phyloP scores from a whole-genome alignment of 257 asterid species.

The Przewalskia tangutica region DNA sequence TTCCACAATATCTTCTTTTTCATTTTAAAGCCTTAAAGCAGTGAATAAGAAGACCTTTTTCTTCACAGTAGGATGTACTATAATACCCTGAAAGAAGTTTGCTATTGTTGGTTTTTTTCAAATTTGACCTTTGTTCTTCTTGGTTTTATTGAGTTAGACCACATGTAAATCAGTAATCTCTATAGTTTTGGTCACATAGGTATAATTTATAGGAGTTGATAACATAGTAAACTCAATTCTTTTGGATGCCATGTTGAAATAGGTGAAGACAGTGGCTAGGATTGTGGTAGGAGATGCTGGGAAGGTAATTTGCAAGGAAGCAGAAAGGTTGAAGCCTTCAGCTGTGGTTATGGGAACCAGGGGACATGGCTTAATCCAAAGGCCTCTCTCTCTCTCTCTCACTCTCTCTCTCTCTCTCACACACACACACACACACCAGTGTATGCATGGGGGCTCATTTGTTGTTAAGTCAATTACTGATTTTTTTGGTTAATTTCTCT shows the following conservation, averaged over 20 bases:
- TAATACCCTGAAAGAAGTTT: not conserved
- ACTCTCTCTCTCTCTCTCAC: too few relatives aligned
- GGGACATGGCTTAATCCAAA: constrained; percentile 66
- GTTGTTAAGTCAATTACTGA: not conserved
- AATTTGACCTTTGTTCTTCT: not conserved
- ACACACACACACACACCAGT: not conserved
- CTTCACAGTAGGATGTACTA: not conserved
- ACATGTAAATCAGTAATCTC: not conserved
- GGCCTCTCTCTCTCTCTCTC: constrained; percentile 21
- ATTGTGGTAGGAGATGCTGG: constrained; percentile 97
- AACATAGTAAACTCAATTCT: not conserved
- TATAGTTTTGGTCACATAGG: not conserved
- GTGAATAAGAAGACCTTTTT: not conserved
- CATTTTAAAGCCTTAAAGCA: not conserved
- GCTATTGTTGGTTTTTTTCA: not conserved
- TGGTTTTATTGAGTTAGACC: not conserved
- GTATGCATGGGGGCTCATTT: not conserved
- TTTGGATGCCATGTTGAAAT: constrained; percentile 2
- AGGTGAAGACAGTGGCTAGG: constrained; percentile 71
- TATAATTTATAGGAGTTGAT: not conserved
- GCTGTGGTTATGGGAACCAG: constrained; percentile 91
- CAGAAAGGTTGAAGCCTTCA: constrained; percentile 80
- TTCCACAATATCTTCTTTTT: not conserved
- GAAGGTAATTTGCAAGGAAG: constrained; percentile 81
- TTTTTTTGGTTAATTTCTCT: not conserved